Evolutionary conservation across 352 stramenopile genomes (phyloP).

Genomic region (Globisporangium emineosum): DNA sequence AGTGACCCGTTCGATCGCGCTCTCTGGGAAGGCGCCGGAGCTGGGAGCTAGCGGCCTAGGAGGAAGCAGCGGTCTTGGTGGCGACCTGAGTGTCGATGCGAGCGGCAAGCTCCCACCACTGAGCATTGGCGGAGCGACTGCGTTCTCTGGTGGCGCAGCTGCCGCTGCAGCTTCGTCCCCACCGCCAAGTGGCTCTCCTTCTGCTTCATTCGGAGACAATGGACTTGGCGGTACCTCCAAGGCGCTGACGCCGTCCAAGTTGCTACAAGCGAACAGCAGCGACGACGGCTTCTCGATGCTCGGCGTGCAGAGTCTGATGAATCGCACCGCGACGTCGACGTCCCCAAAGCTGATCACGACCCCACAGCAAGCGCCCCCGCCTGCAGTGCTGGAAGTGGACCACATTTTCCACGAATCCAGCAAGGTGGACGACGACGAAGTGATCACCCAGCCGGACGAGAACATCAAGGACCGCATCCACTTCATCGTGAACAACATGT

Average conservation of each 20-base stretch:
- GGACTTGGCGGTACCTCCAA: conserved; percentile 7
- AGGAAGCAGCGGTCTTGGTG: neutral
- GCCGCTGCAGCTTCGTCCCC: conserved; percentile 18
- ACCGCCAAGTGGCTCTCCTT: neutral
- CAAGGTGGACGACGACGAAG: conserved; percentile 56
- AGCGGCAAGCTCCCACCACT: conserved; percentile 22
- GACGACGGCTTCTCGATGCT: conserved; percentile 16
- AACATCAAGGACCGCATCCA: conserved; percentile 96
- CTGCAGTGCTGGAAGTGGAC: conserved; percentile 65
- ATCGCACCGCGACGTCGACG: conserved; percentile 32
- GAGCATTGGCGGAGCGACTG: conserved; percentile 22
- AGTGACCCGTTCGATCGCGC: conserved; percentile 58
- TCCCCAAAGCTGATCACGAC: conserved; percentile 41
- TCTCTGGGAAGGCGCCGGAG: conserved; percentile 33
- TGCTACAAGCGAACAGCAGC: conserved; percentile 12
- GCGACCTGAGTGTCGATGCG: conserved; percentile 9
- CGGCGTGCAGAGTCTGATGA: conserved; percentile 32
- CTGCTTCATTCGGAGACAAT: conserved; percentile 3
- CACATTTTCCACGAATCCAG: conserved; percentile 83
- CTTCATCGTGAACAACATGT: conserved; percentile 99
- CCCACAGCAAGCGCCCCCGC: conserved; percentile 37
- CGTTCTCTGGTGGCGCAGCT: conserved; percentile 20
- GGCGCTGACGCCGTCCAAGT: conserved; percentile 21
- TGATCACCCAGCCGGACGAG: conserved; percentile 71
- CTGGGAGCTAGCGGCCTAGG: neutral